These are phyloP conservation scores for Candida gigantensis DNA, from an alignment of 1,139 yeast species.

Conservation along the genomic window DNA sequence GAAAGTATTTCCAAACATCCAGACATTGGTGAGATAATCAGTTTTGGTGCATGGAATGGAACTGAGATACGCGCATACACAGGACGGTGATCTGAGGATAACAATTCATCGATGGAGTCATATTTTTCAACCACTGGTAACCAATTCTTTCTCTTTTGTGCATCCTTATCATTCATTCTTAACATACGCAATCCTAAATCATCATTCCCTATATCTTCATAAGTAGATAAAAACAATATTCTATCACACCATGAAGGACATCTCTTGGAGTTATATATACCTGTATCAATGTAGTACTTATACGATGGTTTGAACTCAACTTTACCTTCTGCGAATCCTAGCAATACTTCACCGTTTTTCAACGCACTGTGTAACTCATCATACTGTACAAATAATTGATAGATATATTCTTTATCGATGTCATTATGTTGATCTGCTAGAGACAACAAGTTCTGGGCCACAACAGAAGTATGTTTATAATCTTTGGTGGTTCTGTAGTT, in stretches of 20 bases:
- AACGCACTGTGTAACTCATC: slow-evolving; percentile 64
- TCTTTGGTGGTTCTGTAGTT: slow-evolving; percentile 65
- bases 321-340: slow-evolving; percentile 64
- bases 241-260: slow-evolving; percentile 92
- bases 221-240: slow-evolving; percentile 57
- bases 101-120: slow-evolving; percentile 34
- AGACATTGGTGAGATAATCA: slow-evolving; percentile 32
- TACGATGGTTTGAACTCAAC: slow-evolving; percentile 75
- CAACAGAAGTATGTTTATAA: slow-evolving; percentile 17
- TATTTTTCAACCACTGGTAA: slow-evolving; percentile 39
- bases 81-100: slow-evolving; percentile 45
- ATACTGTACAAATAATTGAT: slow-evolving; percentile 22
- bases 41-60: slow-evolving; percentile 45
- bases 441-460: slow-evolving; percentile 20
- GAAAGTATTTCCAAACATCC: slow-evolving; percentile 45
- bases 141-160: slow-evolving; percentile 5
- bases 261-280: slow-evolving; percentile 57
- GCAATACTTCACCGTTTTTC: slow-evolving; percentile 47
- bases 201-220: slow-evolving; percentile 23
- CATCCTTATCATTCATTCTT: slow-evolving; percentile 2
- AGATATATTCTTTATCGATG: slow-evolving; percentile 17
- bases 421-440: slow-evolving; percentile 30
- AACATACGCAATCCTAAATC: slow-evolving; percentile 3
- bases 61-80: slow-evolving; percentile 46
- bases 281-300: slow-evolving; percentile 56